phyloP scores from a whole-genome alignment of 1,284 basidiomycete genomes.

The Ceratobasidium sp. region DNA sequence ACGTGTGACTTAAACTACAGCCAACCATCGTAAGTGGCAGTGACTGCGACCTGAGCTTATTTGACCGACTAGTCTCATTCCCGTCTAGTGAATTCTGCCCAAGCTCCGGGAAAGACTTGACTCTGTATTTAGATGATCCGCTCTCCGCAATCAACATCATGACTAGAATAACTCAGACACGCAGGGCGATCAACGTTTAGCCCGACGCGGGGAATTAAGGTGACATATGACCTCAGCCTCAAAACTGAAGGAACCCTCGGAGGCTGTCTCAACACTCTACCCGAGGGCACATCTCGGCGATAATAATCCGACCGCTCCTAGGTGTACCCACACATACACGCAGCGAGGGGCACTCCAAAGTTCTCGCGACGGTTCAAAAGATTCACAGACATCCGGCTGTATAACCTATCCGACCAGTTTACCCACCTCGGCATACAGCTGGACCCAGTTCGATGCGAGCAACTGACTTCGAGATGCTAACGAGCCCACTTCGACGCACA shows the following conservation, averaged over 20 bases:
- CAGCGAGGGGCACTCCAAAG: neutral
- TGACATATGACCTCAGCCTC: conserved; percentile 22
- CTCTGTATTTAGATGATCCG: neutral
- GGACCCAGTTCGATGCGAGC: no score
- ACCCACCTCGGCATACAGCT: neutral
- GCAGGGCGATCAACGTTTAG: neutral
- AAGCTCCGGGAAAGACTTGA: neutral
- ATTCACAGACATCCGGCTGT: neutral
- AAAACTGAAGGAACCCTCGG: neutral
- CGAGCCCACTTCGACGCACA: neutral
- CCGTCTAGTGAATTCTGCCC: no score
- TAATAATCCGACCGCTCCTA: conserved; percentile 1
- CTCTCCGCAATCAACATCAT: neutral
- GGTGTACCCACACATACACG: neutral
- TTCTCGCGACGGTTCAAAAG: neutral
- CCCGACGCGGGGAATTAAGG: conserved; percentile 18
- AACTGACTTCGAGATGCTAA: neutral
- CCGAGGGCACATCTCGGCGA: neutral
- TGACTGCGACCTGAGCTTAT: neutral
- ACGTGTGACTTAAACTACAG: no score
- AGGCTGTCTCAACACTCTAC: neutral
- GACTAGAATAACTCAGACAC: neutral
- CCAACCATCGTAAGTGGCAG: no score
- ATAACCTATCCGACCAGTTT: neutral
- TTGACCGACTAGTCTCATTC: neutral